These are phyloP conservation scores for Penicilliopsis zonata DNA, from an alignment of 495 filamentous ascomycete species.

Conservation along the genomic window DNA sequence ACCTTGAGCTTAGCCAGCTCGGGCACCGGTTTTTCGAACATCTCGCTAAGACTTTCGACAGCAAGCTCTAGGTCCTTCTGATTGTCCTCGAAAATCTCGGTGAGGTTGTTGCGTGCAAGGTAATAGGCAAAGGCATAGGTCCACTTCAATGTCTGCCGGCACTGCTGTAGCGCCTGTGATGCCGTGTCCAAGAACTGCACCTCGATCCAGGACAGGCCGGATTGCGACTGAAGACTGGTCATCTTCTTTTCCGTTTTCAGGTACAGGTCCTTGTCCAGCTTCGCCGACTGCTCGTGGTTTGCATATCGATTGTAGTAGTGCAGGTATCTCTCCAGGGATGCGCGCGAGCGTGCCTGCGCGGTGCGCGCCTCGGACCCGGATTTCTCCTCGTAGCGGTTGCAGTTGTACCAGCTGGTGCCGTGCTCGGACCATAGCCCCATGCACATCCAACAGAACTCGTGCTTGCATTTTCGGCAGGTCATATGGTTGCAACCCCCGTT, in stretches of 20 bases:
- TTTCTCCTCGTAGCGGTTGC: slow-evolving; percentile 93
- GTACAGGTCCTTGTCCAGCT: slow-evolving; percentile 91
- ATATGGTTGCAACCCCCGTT: slow-evolving; percentile 99
- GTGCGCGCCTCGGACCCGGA: slow-evolving; percentile 81
- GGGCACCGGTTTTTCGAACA: slow-evolving; percentile 90
- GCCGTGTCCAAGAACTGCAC: slow-evolving; percentile 92
- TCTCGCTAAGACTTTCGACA: slow-evolving; percentile 86
- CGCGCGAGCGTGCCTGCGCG: slow-evolving; percentile 78
- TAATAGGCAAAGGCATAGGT: slow-evolving; percentile 99
- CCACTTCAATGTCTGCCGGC: slow-evolving; percentile 96
- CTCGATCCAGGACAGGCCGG: slow-evolving; percentile 97
- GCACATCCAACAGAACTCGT: slow-evolving; percentile 99
- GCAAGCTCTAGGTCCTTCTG: slow-evolving; percentile 97
- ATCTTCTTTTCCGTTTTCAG: slow-evolving; percentile 98
- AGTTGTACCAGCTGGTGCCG: slow-evolving; percentile 99
- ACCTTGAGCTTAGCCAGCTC: slow-evolving; percentile 82
- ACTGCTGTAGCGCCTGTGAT: slow-evolving; percentile 87
- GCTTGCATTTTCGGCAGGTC: slow-evolving; percentile 96
- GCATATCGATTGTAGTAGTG: slow-evolving; percentile 99
- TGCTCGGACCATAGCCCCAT: slow-evolving; percentile 99
- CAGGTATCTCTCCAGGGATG: slow-evolving; percentile 84
- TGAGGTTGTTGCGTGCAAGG: slow-evolving; percentile 85
- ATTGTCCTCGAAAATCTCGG: slow-evolving; percentile 97
- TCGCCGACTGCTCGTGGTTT: slow-evolving; percentile 96
- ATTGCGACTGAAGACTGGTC: slow-evolving; percentile 83